Evolutionary conservation across 768 basidiomycete species (phyloP).

Genomic region (Auriscalpium orientale): DNA sequence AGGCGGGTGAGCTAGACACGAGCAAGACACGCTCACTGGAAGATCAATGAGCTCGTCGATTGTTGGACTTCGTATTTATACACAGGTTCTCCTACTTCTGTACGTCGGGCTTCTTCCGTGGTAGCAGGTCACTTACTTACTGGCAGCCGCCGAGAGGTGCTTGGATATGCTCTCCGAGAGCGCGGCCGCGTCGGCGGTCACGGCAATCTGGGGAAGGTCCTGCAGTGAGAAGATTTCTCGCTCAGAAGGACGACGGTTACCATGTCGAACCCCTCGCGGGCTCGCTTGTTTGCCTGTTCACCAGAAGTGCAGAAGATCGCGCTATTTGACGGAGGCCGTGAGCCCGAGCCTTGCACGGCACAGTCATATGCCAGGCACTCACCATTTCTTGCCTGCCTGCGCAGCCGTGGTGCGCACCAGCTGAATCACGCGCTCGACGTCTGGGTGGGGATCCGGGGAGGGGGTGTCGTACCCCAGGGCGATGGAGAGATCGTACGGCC

Average conservation of each 20-base stretch:
- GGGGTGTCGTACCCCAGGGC: constrained; percentile 53
- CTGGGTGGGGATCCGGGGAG: constrained; percentile 56
- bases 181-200: not conserved
- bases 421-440: constrained; percentile 55
- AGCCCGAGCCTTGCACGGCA: not conserved
- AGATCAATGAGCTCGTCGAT: too few relatives aligned
- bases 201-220: not conserved
- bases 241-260: constrained; percentile 8
- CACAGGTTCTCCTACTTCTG: too few relatives aligned
- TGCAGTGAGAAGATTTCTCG: not conserved
- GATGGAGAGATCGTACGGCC: constrained; percentile 63
- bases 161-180: not conserved
- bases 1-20: too few relatives aligned
- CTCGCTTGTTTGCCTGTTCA: constrained; percentile 34
- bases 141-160: not conserved
- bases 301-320: constrained; percentile 44
- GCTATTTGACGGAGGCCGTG: constrained; percentile 19
- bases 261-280: constrained; percentile 47
- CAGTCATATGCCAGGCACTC: constrained; percentile 5
- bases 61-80: too few relatives aligned
- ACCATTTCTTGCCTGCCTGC: constrained; percentile 59
- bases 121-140: not conserved
- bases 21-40: too few relatives aligned
- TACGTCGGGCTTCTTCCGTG: too few relatives aligned
- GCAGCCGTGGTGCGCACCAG: constrained; percentile 43